phyloP scores from a whole-genome alignment of 352 stramenopile species.

The Pythium periplocum region DNA sequence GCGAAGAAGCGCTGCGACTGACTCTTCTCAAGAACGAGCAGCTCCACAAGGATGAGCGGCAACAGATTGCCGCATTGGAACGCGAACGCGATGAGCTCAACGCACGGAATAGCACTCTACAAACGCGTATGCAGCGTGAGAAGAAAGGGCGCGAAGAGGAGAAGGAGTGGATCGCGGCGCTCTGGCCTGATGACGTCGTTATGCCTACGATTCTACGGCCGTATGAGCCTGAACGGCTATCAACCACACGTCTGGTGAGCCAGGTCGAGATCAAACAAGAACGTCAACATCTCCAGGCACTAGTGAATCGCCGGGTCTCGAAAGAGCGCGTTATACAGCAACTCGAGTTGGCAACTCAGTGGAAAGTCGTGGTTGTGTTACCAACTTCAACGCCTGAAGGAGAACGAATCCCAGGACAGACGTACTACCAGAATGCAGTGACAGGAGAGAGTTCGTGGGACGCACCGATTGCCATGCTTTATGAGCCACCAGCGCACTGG shows the following conservation, averaged over 20 bases:
- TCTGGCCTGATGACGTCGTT: conserved; percentile 58
- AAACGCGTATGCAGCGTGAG: conserved; percentile 26
- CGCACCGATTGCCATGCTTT: conserved; percentile 44
- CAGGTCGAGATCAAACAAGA: conserved; percentile 20
- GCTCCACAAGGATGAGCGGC: neutral
- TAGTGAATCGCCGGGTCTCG: conserved; percentile 30
- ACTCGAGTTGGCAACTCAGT: conserved; percentile 38
- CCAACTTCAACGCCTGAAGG: conserved; percentile 9
- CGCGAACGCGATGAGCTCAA: conserved; percentile 18
- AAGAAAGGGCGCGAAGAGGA: conserved; percentile 45
- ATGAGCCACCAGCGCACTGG: conserved; percentile 52
- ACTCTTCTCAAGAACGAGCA: conserved; percentile 7
- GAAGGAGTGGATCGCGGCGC: conserved; percentile 48
- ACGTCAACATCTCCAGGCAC: conserved; percentile 28
- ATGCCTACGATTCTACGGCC: conserved; percentile 51
- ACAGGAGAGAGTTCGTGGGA: conserved; percentile 62
- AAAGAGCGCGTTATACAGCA: conserved; percentile 34
- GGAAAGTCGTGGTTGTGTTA: conserved; percentile 36
- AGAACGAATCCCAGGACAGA: conserved; percentile 20
- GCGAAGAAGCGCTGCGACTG: conserved; percentile 11
- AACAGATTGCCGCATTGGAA: conserved; percentile 7
- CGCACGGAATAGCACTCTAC: conserved; percentile 15
- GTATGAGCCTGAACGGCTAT: conserved; percentile 10
- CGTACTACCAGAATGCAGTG: conserved; percentile 50
- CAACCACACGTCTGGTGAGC: conserved; percentile 12